Evolutionary conservation across 495 filamentous ascomycete genomes (phyloP).

Genomic region (Achaetomiella virescens): DNA sequence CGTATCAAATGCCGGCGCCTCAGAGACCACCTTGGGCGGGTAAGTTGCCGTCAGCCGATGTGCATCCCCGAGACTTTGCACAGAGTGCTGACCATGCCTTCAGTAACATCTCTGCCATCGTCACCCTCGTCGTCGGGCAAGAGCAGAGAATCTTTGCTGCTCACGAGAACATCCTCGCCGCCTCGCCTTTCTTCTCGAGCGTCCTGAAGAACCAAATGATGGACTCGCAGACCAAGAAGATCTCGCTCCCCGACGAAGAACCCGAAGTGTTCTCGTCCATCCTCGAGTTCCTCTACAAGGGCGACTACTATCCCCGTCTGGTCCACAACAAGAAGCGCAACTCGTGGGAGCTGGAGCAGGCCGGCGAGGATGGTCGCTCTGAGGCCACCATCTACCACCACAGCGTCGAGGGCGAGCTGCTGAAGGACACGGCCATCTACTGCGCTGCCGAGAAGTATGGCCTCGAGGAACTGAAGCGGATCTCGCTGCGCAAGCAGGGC

Average conservation of each 20-base stretch:
- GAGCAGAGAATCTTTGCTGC: conserved; percentile 82
- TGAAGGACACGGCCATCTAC: conserved; percentile 89
- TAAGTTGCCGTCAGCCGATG: conserved; percentile 25
- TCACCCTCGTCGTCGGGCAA: conserved; percentile 72
- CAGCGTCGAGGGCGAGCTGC: conserved; percentile 56
- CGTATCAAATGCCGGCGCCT: conserved; percentile 23
- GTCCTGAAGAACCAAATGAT: conserved; percentile 57
- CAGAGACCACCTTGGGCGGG: conserved; percentile 25
- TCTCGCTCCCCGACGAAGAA: conserved; percentile 76
- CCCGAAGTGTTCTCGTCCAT: conserved; percentile 87
- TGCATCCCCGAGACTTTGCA: neutral
- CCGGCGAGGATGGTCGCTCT: conserved; percentile 36
- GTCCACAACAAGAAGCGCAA: conserved; percentile 61
- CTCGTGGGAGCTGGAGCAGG: conserved; percentile 66
- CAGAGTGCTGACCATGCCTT: conserved; percentile 9
- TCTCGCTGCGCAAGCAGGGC: conserved; percentile 81
- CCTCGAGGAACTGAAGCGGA: conserved; percentile 72
- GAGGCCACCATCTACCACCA: conserved; percentile 68
- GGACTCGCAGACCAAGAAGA: conserved; percentile 58
- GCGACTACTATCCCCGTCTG: conserved; percentile 80
- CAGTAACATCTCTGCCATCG: conserved; percentile 58
- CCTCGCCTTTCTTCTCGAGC: conserved; percentile 69
- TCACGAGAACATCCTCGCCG: conserved; percentile 75
- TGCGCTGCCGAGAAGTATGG: conserved; percentile 79
- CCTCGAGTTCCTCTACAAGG: conserved; percentile 87